These are phyloP conservation scores for Iris pallida DNA, from an alignment of 116 monocot species.

Conservation along the genomic window DNA sequence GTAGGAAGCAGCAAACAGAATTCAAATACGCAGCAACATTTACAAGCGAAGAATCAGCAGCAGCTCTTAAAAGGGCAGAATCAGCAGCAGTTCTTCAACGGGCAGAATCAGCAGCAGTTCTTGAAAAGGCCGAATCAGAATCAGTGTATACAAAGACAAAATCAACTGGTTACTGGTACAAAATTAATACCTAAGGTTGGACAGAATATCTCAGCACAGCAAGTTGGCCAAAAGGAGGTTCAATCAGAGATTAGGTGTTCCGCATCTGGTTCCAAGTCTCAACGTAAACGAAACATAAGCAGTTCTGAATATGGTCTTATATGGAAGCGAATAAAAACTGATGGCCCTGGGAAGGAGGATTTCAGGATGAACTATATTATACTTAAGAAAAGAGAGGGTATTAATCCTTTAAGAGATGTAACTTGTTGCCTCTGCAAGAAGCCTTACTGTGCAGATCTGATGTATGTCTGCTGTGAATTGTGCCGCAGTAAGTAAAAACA, in stretches of 20 bases:
- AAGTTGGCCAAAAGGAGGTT: conserved; percentile 6
- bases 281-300: conserved; percentile 22
- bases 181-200: conserved; percentile 14
- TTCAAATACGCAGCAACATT: neutral
- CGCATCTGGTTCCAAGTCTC: conserved; percentile 5
- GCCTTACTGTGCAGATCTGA: conserved; percentile 50
- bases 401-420: conserved; percentile 19
- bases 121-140: conserved; percentile 11
- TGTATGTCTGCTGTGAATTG: conserved; percentile 70
- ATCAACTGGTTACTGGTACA: neutral
- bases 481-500: conserved; percentile 50
- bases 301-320: conserved; percentile 45
- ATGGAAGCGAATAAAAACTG: conserved; percentile 50
- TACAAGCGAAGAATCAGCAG: neutral
- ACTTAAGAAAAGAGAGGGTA: conserved; percentile 32
- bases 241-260: conserved; percentile 10
- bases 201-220: neutral
- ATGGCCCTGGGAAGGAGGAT: conserved; percentile 31
- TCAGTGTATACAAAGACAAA: conserved; percentile 4
- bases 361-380: conserved; percentile 56
- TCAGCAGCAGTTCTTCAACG: conserved; percentile 6
- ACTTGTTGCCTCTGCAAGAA: conserved; percentile 48
- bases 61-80: neutral
- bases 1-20: neutral
- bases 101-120: conserved; percentile 3